These are phyloP conservation scores for Meyerozyma athensensis DNA, from an alignment of 1,139 yeast genomes.

Conservation along the genomic window DNA sequence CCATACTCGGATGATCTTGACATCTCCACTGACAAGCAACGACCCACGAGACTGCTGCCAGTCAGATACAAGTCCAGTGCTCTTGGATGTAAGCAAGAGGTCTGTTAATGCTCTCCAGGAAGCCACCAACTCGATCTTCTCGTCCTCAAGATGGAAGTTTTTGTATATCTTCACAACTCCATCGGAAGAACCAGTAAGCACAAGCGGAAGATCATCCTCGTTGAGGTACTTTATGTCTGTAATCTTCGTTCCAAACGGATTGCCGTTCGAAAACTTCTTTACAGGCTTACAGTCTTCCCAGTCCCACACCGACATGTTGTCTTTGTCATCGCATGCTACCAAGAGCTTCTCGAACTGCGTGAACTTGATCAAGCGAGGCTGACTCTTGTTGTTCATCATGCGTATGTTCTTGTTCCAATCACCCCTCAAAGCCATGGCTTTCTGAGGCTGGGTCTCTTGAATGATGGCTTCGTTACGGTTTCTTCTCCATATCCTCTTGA, in stretches of 20 bases:
- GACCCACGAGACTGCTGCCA: constrained; percentile 98
- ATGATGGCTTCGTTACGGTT: constrained; percentile 84
- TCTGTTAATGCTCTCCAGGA: constrained; percentile 96
- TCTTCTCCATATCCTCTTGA: constrained; percentile 82
- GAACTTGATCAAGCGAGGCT: constrained; percentile 73
- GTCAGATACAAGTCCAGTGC: constrained; percentile 82
- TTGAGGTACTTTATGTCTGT: constrained; percentile 83
- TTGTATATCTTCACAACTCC: constrained; percentile 87
- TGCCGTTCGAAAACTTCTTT: constrained; percentile 73
- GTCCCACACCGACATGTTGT: constrained; percentile 82
- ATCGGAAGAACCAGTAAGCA: constrained; percentile 87
- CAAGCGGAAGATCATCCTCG: constrained; percentile 85
- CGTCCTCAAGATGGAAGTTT: constrained; percentile 54
- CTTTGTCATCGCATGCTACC: constrained; percentile 80
- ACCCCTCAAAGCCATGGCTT: constrained; percentile 76
- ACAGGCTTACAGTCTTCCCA: constrained; percentile 63
- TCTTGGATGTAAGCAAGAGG: constrained; percentile 70
- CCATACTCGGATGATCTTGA: constrained; percentile 87
- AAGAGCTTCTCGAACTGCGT: constrained; percentile 88
- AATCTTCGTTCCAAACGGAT: constrained; percentile 82
- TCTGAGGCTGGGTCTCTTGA: constrained; percentile 85
- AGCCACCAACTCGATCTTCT: constrained; percentile 59
- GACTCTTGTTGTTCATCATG: constrained; percentile 66
- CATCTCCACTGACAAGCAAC: constrained; percentile 90
- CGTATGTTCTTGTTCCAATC: constrained; percentile 74